Conservation (phyloP, 1,139 yeast species). For the Yamadazyma oceani region DNA sequence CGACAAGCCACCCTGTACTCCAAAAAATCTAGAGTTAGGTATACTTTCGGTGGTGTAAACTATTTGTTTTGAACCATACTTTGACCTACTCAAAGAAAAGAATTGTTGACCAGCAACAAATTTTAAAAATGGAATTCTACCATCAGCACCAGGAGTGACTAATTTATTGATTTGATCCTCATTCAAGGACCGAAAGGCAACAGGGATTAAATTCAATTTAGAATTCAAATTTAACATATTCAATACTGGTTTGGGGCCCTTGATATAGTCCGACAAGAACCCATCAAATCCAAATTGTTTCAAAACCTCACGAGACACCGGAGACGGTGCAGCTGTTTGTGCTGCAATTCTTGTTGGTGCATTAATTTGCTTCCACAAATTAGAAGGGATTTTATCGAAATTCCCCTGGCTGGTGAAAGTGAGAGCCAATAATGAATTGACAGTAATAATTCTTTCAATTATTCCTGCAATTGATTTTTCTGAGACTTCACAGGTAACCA, state of each 20-base stretch:
- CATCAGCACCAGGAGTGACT: constrained; percentile 36
- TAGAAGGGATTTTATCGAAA: constrained; percentile 32
- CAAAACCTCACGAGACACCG: constrained; percentile 32
- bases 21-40: constrained; percentile 36
- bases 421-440: constrained; percentile 52
- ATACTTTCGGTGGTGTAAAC: constrained; percentile 41
- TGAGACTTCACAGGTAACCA: constrained; percentile 59
- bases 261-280: constrained; percentile 64
- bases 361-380: constrained; percentile 26
- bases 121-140: constrained; percentile 46
- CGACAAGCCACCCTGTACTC: constrained; percentile 43
- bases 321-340: constrained; percentile 12
- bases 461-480: constrained; percentile 51
- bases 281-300: constrained; percentile 72
- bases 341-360: constrained; percentile 36
- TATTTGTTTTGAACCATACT: constrained; percentile 56
- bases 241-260: constrained; percentile 75
- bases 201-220: constrained; percentile 64
- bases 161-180: constrained; percentile 40
- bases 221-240: constrained; percentile 68
- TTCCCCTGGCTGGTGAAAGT: constrained; percentile 34
- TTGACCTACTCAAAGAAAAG: constrained; percentile 53
- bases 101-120: constrained; percentile 61
- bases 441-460: constrained; percentile 59
- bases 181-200: constrained; percentile 44